Conservation (phyloP, 2,329 filamentous ascomycete species). For the Xylaria sp. region DNA sequence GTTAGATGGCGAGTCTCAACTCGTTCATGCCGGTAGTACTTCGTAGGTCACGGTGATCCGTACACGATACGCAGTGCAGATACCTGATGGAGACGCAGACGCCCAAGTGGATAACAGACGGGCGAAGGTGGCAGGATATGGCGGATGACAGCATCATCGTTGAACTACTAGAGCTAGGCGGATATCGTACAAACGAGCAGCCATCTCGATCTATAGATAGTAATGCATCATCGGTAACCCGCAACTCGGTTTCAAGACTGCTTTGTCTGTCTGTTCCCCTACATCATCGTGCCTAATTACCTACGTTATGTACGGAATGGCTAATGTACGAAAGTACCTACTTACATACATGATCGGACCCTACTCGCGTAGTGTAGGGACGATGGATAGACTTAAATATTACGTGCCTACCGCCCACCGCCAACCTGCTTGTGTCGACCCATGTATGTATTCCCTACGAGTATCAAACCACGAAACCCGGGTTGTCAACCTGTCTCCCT, state of each 20-base stretch:
- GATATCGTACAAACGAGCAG: background rate
- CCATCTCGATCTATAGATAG: background rate
- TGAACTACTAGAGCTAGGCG: too few species aligned
- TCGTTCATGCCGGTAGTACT: background rate
- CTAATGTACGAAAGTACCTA: too few species aligned
- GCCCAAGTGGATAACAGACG: too few species aligned
- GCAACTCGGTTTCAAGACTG: background rate
- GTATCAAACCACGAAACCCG: too few species aligned
- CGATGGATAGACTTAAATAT: background rate
- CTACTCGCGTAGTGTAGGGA: background rate
- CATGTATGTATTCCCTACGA: too few species aligned
- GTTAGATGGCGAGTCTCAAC: background rate
- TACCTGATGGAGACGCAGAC: too few species aligned
- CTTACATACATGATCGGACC: background rate
- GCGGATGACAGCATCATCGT: too few species aligned
- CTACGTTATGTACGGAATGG: background rate
- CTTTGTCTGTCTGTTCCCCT: background rate
- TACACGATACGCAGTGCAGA: too few species aligned
- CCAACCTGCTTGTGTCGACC: background rate
- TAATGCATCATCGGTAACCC: background rate
- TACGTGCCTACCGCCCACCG: background rate
- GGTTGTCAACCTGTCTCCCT: too few species aligned
- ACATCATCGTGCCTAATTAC: background rate
- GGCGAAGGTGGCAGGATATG: too few species aligned
- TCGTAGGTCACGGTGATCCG: too few species aligned